Base-by-base conservation (phyloP, 768 basidiomycete species). In the Phlegmacium glaucopus region DNA sequence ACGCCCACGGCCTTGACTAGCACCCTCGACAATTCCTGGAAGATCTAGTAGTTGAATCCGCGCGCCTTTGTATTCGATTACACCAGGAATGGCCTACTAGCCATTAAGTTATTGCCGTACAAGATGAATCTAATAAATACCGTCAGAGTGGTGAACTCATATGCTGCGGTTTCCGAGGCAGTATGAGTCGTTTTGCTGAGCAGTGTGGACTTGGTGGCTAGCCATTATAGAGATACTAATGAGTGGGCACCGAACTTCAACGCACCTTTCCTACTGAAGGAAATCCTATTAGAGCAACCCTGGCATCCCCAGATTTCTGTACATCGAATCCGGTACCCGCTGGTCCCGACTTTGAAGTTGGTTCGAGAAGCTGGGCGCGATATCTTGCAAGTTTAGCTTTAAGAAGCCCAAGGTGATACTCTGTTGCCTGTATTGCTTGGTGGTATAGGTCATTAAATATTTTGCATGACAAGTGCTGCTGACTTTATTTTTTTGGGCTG, bases 401-500 rank as follows among this genome's bases (percentile, higher is more conserved):
- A 49, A 95, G 75, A 36, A 94, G 78, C 59, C 93, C 93, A 42
- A 96, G 78, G 70, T 95, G 94, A 60, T 94, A 94, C 63, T 94
- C 92, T 42, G 92, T 95, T 42, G 92, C 92, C 88, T 91, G 22
- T 22, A 67, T 56, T 69, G 63, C 54, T 53, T 36, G 48, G 39
- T 34, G 42, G 42, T 50, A 44, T 53, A 43, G 42, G 43, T 53
- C 47, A 39, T n/a, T 18, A 53, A 9, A 38, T 35, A 43, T 15
- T 43, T 29, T 26, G 1, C 16, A 36, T 27, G 16, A 22, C n/a
- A 44, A 37, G 27, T 16, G 25, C 42, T 39, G 37, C 59, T 63
- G 52, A 85, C 93, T 79, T 91, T 95, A 68, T 97, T 97, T 75
- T 97, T 97, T 72, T 95, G 93, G 42, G 92, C 90, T 93, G 49